Evolutionary conservation across 1,284 basidiomycete genomes (phyloP).

Genomic region (Xerocomus amazonicus): DNA sequence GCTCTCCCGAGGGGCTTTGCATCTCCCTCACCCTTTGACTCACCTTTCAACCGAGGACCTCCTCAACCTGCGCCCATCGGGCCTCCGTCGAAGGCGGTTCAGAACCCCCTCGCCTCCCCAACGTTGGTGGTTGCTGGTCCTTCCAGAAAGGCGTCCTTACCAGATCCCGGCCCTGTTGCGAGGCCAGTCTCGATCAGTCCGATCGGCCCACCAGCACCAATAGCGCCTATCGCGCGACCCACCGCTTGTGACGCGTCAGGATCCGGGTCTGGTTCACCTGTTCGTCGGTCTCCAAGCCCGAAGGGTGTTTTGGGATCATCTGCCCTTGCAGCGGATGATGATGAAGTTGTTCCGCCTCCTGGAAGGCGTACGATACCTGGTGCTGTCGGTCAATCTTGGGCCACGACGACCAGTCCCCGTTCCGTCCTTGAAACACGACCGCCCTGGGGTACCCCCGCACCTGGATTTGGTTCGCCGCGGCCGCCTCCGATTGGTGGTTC

Average conservation of each 20-base stretch:
- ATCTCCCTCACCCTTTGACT: slow-evolving; percentile 48
- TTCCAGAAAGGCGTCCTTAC: slow-evolving; percentile 32
- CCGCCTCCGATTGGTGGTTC: slow-evolving; percentile 36
- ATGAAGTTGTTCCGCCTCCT: slow-evolving; percentile 63
- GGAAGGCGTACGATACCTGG: slow-evolving; percentile 43
- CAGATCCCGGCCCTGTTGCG: slow-evolving; percentile 56
- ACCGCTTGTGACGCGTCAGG: slow-evolving; percentile 42
- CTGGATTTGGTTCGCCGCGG: slow-evolving; percentile 36
- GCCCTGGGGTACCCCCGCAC: slow-evolving; percentile 46
- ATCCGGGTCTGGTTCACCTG: slow-evolving; percentile 61
- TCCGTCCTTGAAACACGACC: slow-evolving; percentile 30
- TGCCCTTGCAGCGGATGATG: slow-evolving; percentile 70
- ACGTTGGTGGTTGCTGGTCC: slow-evolving; percentile 36
- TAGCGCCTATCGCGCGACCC: slow-evolving; percentile 43
- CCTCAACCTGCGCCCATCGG: slow-evolving; percentile 54
- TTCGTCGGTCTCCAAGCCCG: slow-evolving; percentile 65
- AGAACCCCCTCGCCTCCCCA: slow-evolving; percentile 39
- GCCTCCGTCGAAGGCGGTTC: slow-evolving; percentile 42
- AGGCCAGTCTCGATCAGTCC: slow-evolving; percentile 39
- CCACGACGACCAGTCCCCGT: slow-evolving; percentile 42
- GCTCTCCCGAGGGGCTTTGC: slow-evolving; percentile 51
- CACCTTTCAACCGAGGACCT: slow-evolving; percentile 39
- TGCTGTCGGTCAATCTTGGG: slow-evolving; percentile 46
- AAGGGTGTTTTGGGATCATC: slow-evolving; percentile 74
- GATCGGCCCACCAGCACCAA: slow-evolving; percentile 39